Evolutionary conservation across 2,329 filamentous ascomycete genomes (phyloP).

Genomic region (Fusarium virguliforme): DNA sequence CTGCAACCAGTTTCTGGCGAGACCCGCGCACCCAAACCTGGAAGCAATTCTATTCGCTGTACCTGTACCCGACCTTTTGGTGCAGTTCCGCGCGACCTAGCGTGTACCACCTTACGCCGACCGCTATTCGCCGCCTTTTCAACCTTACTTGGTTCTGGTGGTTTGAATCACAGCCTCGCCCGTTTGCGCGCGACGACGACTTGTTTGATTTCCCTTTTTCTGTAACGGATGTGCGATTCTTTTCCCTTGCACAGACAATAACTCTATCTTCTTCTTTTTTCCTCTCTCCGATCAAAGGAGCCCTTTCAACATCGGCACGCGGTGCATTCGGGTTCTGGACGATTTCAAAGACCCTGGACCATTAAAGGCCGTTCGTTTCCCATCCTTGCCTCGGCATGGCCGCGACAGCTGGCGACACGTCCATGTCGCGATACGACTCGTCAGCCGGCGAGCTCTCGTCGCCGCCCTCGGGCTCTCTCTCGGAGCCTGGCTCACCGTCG

Average conservation of each 20-base stretch:
- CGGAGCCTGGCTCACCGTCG: constrained; percentile 65
- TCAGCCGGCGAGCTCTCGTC: constrained; percentile 68
- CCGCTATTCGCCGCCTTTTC: constrained; percentile 42
- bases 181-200: constrained; percentile 31
- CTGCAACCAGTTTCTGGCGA: constrained; percentile 47
- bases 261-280: constrained; percentile 3
- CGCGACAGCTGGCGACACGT: constrained; percentile 53
- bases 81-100: constrained; percentile 40
- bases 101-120: constrained; percentile 39
- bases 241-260: constrained; percentile 11
- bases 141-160: constrained; percentile 15
- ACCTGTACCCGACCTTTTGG: constrained; percentile 41
- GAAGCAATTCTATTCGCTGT: constrained; percentile 41
- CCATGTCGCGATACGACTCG: constrained; percentile 63
- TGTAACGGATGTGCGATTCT: constrained; percentile 20
- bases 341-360: constrained; percentile 25
- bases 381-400: constrained; percentile 47
- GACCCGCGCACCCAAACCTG: constrained; percentile 36
- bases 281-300: constrained; percentile 4
- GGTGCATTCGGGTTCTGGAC: constrained; percentile 13
- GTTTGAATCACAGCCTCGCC: constrained; percentile 45
- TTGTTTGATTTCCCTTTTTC: constrained; percentile 37
- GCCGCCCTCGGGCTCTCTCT: constrained; percentile 66
- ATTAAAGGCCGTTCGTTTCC: constrained; percentile 19
- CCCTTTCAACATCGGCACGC: constrained; percentile 21